A percentile compares a stretch with the other conserved stretches of the same genome.
Conservation (phyloP, 2,329 filamentous ascomycete genomes). For the Setomelanomma holmii region DNA sequence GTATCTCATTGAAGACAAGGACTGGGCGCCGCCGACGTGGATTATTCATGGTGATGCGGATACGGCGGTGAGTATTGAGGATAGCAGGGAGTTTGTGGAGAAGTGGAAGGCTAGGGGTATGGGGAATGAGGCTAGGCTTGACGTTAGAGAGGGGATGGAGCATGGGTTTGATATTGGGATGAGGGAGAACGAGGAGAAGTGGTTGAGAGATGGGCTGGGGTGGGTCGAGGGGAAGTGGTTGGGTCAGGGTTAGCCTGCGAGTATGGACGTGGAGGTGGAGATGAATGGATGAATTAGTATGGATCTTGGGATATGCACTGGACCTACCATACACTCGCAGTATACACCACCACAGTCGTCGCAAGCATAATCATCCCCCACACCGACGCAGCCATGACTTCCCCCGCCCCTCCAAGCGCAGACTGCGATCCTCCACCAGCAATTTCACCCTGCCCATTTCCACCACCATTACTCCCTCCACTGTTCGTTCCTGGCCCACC, state of each 20-base stretch:
- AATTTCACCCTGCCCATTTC: conserved; percentile 1
- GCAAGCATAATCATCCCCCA: conserved; percentile 4
- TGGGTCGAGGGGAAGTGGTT: conserved; percentile 40
- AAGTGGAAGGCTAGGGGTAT: conserved; percentile 26
- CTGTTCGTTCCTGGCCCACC: conserved; percentile 28
- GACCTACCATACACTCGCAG: conserved; percentile 2
- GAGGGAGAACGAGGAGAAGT: conserved; percentile 34
- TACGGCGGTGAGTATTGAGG: conserved; percentile 32
- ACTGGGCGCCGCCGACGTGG: conserved; percentile 35
- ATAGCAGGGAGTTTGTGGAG: conserved; percentile 33
- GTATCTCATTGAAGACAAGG: conserved; percentile 29
- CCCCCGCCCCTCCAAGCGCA: conserved; percentile 3
- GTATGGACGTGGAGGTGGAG: too few relatives aligned
- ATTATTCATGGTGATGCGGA: conserved; percentile 43
- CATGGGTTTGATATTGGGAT: conserved; percentile 42
- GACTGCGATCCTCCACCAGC: not conserved
- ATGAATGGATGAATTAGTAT: too few relatives aligned
- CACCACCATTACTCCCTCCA: not conserved
- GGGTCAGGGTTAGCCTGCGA: too few relatives aligned
- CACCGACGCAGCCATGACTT: conserved; percentile 2
- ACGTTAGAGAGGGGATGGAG: conserved; percentile 24
- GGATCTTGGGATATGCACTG: not conserved
- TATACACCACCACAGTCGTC: conserved; percentile 7
- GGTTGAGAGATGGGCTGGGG: conserved; percentile 37
- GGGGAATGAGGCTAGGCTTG: conserved; percentile 24